Evolutionary conservation across 345 rosid species (phyloP), one percentile per base, ranked within the genome.

Genomic region (Citropsis articulata): DNA sequence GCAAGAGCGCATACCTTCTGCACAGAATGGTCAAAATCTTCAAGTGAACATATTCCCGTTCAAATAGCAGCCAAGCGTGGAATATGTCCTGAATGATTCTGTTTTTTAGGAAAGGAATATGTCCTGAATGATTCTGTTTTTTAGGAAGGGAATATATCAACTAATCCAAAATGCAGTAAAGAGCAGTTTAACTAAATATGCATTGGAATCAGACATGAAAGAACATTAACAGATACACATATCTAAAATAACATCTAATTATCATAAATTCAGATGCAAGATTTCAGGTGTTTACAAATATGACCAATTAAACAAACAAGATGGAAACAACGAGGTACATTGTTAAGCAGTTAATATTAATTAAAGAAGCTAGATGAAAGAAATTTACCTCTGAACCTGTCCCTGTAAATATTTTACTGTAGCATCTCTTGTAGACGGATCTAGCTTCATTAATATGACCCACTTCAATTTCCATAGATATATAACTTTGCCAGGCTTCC

Each of bases 401-500:
- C 61, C 93, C 98, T 18, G 81, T 80, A 84, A 91, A 90, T 79
- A 90, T 91, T 89, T 88, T 92, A 77, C 90, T 83, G 82, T 92
- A 90, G 88, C 99, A 96, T 86, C 97, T 87, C 86, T 82, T 89
- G 77, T 88, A 91, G 76, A 95, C 85, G 42, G 97, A 85, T 84
- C 99, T 86, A 36, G 93, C 98, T 88, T 92, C 97, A 78, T 67
- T 84, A 77, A 86, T 83, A 79, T 93, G 80, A 74, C 91, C 95
- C 69, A 84, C 78, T 75, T 84, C 90, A 81, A 86, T 83, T 87
- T 96, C 99, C 99, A 92, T 94, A 45, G 90, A 84, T 66, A 94
- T 88, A 75, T 90, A 94, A 78, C 94, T 90, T 79, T 83, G 83
- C 97, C 98, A 94, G 42, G 91, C 97, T 87, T 91, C 94, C 80